Evolutionary conservation across 2,329 filamentous ascomycete genomes (phyloP), one percentile per base, ranked within the genome.

Genomic region (Cercospora citrullina): DNA sequence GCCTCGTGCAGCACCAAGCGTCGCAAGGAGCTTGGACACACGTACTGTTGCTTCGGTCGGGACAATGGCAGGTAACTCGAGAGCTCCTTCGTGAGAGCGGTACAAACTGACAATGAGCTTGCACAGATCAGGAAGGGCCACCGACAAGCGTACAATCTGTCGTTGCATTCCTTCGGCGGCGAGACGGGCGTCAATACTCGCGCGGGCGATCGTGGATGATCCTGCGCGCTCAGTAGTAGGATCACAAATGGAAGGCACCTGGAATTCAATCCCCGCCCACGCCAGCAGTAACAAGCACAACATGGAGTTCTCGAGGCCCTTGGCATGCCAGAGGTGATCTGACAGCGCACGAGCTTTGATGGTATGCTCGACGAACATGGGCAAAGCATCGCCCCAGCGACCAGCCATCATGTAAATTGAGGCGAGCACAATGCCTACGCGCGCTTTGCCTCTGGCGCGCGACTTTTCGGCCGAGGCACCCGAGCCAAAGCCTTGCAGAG

Each of bases 301-400:
- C 58, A 95, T 82, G 68, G 96, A 92, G 30, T 94, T 89, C 77
- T 99, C 96, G 21, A 99, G 84, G 1, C 93, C 94, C 80, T 98
- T 98, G 18, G 92, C 95, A 80, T 97, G 93, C 94, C 95, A 99
- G n/a, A 98, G 79, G 79, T 97, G 92, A 79, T 99, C 95, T 74
- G 93, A 94, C 67, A 91, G 87, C 42, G 88, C 89, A 74, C 92
- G 90, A 16, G 93, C 90, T 73, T 90, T 88, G 9, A 87, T 87
- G 1, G 91, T 93, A 64, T 91, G 92, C 68, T 97, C 94, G 9
- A 88, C 84, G 23, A 97, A 86, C 76, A 96, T 92, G 77, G 88
- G 91, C 57, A 98, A 79, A 7, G 94, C 94, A 80, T 98, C 94
- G 59, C 85, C 87, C 93, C 95, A 97, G 70, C 93, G 88, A 28